Conservation (phyloP, 805 yeast genomes). For the Barnettozyma siamensis region DNA sequence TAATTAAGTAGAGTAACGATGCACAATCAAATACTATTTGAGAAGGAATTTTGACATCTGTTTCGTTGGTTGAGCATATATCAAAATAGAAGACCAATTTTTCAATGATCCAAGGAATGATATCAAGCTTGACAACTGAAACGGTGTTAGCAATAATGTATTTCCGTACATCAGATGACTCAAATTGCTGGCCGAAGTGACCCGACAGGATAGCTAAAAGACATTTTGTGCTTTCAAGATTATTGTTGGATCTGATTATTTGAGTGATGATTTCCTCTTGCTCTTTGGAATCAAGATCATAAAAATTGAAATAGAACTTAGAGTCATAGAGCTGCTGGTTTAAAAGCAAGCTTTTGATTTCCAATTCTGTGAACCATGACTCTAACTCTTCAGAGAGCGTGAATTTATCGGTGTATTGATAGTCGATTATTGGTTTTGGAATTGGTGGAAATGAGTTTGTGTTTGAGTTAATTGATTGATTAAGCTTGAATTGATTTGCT, state of each 20-base stretch:
- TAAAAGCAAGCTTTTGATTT: conserved; percentile 12
- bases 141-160: conserved; percentile 9
- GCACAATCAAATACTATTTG: conserved; percentile 12
- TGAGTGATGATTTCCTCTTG: conserved; percentile 12
- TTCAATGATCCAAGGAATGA: conserved; percentile 6
- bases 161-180: conserved; percentile 6
- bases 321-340: conserved; percentile 4
- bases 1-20: conserved; percentile 12
- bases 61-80: not conserved
- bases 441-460: conserved; percentile 23
- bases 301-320: conserved; percentile 11
- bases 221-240: conserved; percentile 2
- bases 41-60: conserved; percentile 9
- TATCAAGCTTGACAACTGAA: conserved; percentile 5
- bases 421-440: conserved; percentile 39
- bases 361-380: conserved; percentile 40
- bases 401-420: conserved; percentile 34
- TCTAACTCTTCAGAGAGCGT: conserved; percentile 36
- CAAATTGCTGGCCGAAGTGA: conserved; percentile 9
- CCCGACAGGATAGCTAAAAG: conserved; percentile 17
- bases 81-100: conserved; percentile 9
- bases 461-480: conserved; percentile 8
- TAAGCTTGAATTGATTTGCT: conserved; percentile 27
- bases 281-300: conserved; percentile 10
- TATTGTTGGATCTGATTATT: not conserved